Base-by-base conservation (phyloP, 352 stramenopile species). In the Pseudoperonospora humuli region DNA sequence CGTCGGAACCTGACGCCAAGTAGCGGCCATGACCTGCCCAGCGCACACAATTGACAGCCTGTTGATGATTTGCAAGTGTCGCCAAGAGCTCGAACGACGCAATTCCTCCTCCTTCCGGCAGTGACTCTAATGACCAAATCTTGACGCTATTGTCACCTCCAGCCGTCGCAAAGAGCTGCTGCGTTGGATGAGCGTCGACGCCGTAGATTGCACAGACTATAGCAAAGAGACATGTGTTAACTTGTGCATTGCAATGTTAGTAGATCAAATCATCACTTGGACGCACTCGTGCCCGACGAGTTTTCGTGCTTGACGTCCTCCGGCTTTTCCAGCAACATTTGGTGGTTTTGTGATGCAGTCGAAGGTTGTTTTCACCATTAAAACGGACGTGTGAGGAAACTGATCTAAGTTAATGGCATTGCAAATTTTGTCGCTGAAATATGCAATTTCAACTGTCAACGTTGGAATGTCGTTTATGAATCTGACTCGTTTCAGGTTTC, bases 31-130 rank as follows among this genome's bases (percentile, higher is more conserved):
- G 77, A 15, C 55, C 61, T 9, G 81, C 78, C 81, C 81, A 93
- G 9, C 81, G 81, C 39, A 93, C 78, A 39, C 78, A 89, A 51
- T 93, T 93, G 32, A 93, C 81, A 3, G 81, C 78, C 54, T 91
- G 77, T 45, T 91, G 70, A 55, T 93, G 81, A 46, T 83, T 84
- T 24, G 68, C 58, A 34, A 93, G 57, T 42, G 81, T 93, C 24
- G 76, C 78, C 15, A 93, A 46, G 23, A 93, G 63, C 62, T 91
- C 75, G 57, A 88, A 91, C 1, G 67, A 73, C 28, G 75, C 73
- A 25, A 85, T 62, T 13, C 64, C 68, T 23, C 57, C 70, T 15
- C 67, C 65, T 0, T 39, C 14, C 2, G 47, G 55, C 6, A 32
- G 24, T 29, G n/a, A n/a, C n/a, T 67, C 50, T 9, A 91, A 39